Evolutionary conservation across 1,284 basidiomycete genomes (phyloP), one percentile per base, ranked within the genome.

Genomic region (Boletus smithii): DNA sequence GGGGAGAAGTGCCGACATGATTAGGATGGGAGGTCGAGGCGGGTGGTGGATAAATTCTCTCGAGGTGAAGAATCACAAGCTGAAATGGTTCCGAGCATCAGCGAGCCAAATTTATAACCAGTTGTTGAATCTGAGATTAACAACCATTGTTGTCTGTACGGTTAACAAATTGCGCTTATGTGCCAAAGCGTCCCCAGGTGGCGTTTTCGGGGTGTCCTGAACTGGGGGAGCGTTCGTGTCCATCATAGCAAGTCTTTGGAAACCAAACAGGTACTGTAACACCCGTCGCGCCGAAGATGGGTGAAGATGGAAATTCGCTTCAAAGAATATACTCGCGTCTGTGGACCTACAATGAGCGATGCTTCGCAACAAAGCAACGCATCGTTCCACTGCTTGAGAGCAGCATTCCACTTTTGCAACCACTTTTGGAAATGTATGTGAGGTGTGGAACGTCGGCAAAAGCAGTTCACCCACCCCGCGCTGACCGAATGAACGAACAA

Each of bases 131-230:
- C 34, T 8, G 29, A 14, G 9, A 24, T 22, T 8, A 31, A 50
- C 24, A 20, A 32, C 13, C 22, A 14, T 13, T 22, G 33, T 53
- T 24, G 38, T 31, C 24, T 10, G 8, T 30, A 30, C 14, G 29
- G 3, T 26, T 8, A 3, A 26, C 10, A 8, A 26, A 3, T 7
- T 30, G 14, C 29, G 14, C 30, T 23, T n/a, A n/a, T n/a, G n/a
- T n/a, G n/a, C n/a, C n/a, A n/a, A 56, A 53, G 42, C 42, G 26
- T 17, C 26, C 7, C 16, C 49, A 5, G 17, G 16, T 33, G 11
- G 6, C 17, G 24, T 8, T 16, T 13, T 27, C 16, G 4, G 5
- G n/a, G 16, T 16, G 14, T 32, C 18, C 8, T 18, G 37, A 43
- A 13, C 11, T 30, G 13, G 26, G 4, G 9, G 8, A 4, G 18